Base-by-base conservation (phyloP, 2,329 filamentous ascomycete genomes). In the Xylariaceae sp. region DNA sequence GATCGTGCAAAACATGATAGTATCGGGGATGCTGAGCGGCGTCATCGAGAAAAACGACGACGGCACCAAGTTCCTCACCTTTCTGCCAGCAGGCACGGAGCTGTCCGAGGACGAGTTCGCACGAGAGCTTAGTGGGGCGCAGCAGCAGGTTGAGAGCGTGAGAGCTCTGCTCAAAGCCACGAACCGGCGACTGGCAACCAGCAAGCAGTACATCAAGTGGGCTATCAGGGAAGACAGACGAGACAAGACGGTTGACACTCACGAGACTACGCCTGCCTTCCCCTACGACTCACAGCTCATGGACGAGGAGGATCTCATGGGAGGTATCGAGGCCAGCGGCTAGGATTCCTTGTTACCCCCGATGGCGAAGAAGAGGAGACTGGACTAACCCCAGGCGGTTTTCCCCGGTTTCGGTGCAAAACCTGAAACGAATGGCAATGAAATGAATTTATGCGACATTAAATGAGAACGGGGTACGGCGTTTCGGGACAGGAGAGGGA, bases 221-320 rank as follows among this genome's bases (percentile, higher is more conserved):
- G 14, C 71, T 13, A 44, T 64, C 2, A 64, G 62, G 32, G 71
- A 77, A 8, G 31, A 38, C 63, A 50, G 41, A 62, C 70, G 50
- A 12, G 50, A 57, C 5, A 58, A 75, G 28, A 71, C 31, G 5
- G 23, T 13, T 11, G 47, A 71, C 50, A 67, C 70, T 0, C 55
- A 55, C 2, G 55, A 58, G 30, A 43, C 51, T n/a, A 47, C 51
- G 3, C 41, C 63, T 17, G 63, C 60, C 28, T 75, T 74, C n/a
- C n/a, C n/a, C n/a, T n/a, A n/a, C 42, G 67, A 73, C 17, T 56
- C 62, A 9, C 62, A 68, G n/a, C n/a, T n/a, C 34, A 61, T 76
- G 26, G 74, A 78, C 38, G 75, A 80, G n/a, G 76, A 80, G 54
- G 76, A 80, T 46, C 55, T 80, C 16, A 80, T 80, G 76, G 69